Evolutionary conservation across 305 asterid genomes (phyloP).

Genomic region (Solanum chacoense): DNA sequence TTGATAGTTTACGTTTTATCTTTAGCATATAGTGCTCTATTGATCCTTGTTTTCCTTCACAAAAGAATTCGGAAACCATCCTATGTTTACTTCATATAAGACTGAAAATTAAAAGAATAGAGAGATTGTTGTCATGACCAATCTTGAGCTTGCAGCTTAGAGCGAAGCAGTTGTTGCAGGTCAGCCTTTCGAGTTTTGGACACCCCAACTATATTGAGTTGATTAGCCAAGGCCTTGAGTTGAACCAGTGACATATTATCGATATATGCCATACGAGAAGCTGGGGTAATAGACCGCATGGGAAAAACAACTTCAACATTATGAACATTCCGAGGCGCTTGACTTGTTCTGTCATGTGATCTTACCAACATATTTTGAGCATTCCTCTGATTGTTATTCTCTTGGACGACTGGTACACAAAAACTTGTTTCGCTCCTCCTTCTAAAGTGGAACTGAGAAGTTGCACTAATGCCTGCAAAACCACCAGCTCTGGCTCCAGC

Average conservation of each 20-base stretch:
- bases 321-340: not conserved
- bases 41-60: not conserved
- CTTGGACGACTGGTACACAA: not conserved
- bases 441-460: slow-evolving; percentile 2
- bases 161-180: slow-evolving; percentile 16
- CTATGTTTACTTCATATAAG: not conserved
- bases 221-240: slow-evolving; percentile 32
- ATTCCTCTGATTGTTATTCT: not conserved
- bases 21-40: not conserved
- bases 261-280: not conserved
- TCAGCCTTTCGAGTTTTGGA: slow-evolving; percentile 15
- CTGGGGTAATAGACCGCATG: not conserved
- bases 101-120: not conserved
- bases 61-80: not conserved
- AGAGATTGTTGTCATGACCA: not conserved
- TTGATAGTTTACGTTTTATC: not conserved
- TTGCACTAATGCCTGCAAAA: not conserved
- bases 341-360: not conserved
- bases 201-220: slow-evolving; percentile 14
- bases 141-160: not conserved
- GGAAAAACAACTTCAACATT: not conserved
- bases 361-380: not conserved
- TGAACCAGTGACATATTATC: not conserved
- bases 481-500: not conserved
- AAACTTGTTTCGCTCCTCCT: not conserved